These are phyloP conservation scores for Xylaria arbuscula DNA, from an alignment of 2,329 filamentous ascomycete species.

Conservation along the genomic window DNA sequence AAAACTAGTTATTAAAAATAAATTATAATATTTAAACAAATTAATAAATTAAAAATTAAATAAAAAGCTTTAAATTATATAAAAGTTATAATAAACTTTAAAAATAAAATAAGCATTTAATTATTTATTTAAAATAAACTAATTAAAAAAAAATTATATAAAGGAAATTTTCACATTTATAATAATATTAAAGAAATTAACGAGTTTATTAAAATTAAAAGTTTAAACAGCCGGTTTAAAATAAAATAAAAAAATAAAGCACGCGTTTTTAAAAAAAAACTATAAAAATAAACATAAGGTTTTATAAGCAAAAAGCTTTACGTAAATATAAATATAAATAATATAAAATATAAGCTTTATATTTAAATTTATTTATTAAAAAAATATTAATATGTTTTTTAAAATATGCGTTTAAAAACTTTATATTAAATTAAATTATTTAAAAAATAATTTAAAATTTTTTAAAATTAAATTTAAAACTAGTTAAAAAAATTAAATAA, in stretches of 20 bases:
- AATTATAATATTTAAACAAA: too few species aligned
- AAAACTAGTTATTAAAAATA: too few species aligned
- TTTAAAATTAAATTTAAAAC: too few species aligned
- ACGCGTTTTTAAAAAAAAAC: neutral
- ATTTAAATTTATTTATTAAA: conserved; percentile 1
- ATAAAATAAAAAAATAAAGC: neutral
- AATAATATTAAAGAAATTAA: neutral
- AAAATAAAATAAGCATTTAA: too few species aligned
- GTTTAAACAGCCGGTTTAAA: too few species aligned
- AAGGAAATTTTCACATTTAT: neutral
- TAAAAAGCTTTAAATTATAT: too few species aligned
- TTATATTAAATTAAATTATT: too few species aligned
- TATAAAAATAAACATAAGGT: neutral
- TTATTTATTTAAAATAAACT: neutral
- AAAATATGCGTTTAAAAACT: too few species aligned
- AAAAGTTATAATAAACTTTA: too few species aligned
- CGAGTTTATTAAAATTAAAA: neutral
- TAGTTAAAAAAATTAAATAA: conserved; percentile 1
- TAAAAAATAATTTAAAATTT: too few species aligned
- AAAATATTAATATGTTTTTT: neutral
- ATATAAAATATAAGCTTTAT: neutral
- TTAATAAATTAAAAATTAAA: too few species aligned
- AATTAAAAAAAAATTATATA: neutral
- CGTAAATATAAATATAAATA: neutral
- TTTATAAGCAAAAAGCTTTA: neutral